phyloP scores from a whole-genome alignment of 352 stramenopile species.

The Salisapilia sapeloensis region DNA sequence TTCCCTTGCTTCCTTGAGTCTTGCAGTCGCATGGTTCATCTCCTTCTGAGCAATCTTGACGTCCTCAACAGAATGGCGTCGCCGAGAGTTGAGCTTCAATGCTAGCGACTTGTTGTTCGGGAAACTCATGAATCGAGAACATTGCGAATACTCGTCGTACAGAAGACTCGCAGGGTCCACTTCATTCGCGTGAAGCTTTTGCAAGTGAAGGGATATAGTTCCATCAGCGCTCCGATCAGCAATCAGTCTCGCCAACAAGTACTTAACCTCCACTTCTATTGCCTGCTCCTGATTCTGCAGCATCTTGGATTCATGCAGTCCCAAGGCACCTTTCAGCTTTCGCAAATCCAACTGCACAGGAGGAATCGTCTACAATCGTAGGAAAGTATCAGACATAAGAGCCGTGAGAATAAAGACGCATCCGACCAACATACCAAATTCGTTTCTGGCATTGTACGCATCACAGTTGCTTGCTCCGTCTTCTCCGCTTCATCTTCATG shows the following conservation, averaged over 20 bases:
- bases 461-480: not conserved
- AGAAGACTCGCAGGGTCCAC: conserved; percentile 28
- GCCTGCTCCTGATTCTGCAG: conserved; percentile 5
- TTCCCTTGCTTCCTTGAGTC: conserved; percentile 55
- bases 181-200: conserved; percentile 53
- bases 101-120: conserved; percentile 12
- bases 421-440: not conserved
- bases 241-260: conserved; percentile 52
- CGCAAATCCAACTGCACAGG: conserved; percentile 38
- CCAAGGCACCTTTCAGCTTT: conserved; percentile 22
- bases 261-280: conserved; percentile 37
- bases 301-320: conserved; percentile 9
- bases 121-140: not conserved
- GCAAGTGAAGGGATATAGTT: conserved; percentile 28
- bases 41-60: conserved; percentile 61
- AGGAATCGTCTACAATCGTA: conserved; percentile 11
- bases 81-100: conserved; percentile 32
- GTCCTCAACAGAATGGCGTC: conserved; percentile 67
- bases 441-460: too few relatives aligned
- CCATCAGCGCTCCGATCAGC: conserved; percentile 26
- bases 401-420: too few relatives aligned
- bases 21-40: conserved; percentile 34
- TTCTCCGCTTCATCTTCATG: conserved; percentile 16
- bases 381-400: too few relatives aligned
- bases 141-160: not conserved